Conservation (phyloP, 768 basidiomycete genomes). For the Suillus clintonianus region DNA sequence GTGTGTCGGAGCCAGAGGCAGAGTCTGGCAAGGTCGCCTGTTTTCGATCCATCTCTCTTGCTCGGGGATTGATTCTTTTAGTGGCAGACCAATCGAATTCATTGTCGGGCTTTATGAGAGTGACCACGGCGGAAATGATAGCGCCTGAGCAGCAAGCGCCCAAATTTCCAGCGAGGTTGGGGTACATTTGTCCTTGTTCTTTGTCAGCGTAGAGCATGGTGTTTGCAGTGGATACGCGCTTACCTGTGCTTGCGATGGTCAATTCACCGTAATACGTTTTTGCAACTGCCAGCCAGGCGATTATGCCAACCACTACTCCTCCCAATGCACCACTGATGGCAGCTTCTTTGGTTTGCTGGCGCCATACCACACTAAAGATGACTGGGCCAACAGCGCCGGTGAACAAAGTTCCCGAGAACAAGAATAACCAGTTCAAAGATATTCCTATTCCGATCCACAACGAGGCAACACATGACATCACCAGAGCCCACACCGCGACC, state of each 20-base stretch:
- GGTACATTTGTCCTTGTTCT: constrained; percentile 14
- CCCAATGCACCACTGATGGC: constrained; percentile 41
- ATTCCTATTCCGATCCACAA: constrained; percentile 27
- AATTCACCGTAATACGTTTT: constrained; percentile 18
- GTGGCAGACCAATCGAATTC: constrained; percentile 20
- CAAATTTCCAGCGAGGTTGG: constrained; percentile 17
- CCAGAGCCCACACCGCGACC: constrained; percentile 23
- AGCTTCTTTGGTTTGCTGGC: constrained; percentile 40
- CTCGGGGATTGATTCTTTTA: constrained; percentile 16
- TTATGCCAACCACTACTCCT: constrained; percentile 45
- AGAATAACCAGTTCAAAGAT: constrained; percentile 19
- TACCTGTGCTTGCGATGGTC: constrained; percentile 15
- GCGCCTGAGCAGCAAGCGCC: constrained; percentile 17
- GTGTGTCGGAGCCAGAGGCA: constrained; percentile 5
- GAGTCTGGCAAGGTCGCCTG: neutral
- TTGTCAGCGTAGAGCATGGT: neutral
- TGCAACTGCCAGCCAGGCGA: constrained; percentile 45
- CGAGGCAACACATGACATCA: constrained; percentile 27
- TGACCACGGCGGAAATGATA: constrained; percentile 15
- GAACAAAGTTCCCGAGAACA: constrained; percentile 20
- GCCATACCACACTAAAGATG: constrained; percentile 22
- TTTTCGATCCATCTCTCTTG: constrained; percentile 10
- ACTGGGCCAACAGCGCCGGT: constrained; percentile 34
- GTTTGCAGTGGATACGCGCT: neutral
- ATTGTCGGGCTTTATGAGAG: constrained; percentile 20